Evolutionary conservation across 164 flowering plant genomes (phyloP), one percentile per base, ranked within the genome.

Genomic region (Berberis vulgaris): DNA sequence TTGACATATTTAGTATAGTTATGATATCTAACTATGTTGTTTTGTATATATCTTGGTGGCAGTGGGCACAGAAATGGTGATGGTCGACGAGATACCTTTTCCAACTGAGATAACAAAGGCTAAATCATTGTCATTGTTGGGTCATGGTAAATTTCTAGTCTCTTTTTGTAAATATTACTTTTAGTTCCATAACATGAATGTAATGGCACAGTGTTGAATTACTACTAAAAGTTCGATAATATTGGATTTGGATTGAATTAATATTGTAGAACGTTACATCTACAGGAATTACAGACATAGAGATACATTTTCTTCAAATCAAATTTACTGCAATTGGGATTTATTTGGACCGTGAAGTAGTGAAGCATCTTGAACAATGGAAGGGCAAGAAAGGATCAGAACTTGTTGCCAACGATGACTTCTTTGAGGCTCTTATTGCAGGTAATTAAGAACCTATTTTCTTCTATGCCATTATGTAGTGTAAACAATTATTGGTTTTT

Each of bases 291-390:
- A 93, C 97, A 4, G 98, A 88, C 72, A 84, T 93, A 45, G 98
- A 84, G 77, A 90, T 93, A 43, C 98, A 93, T 68, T 93, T 88
- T 69, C 91, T 93, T 42, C 96, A 90, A 67, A 85, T 93, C 45
- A 93, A 88, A 83, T 86, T 85, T 73, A 90, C 94, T 0, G 97
- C 98, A 10, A 86, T 93, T 49, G 98, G 98, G 43, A 88, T 93
- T 13, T 93, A 93, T 72, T 41, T 87, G 62, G 97, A 93, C n/a
- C 81, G 88, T 7, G 77, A 80, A 60, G 69, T 83, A 43, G 84
- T 75, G 39, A 49, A 54, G 1, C 97, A 90, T 72, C 67, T 90
- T 47, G 80, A 80, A 60, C 72, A 80, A 61, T 91, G 94, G 89
- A 89, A 89, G 70, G 90, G 90, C 0, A 84, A 84, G 76, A n/a